Percentiles rank a stretch among this genome's conserved stretches.
These are phyloP conservation scores for Curvularia verruculosa DNA, from an alignment of 2,329 filamentous ascomycete species.

Conservation along the genomic window DNA sequence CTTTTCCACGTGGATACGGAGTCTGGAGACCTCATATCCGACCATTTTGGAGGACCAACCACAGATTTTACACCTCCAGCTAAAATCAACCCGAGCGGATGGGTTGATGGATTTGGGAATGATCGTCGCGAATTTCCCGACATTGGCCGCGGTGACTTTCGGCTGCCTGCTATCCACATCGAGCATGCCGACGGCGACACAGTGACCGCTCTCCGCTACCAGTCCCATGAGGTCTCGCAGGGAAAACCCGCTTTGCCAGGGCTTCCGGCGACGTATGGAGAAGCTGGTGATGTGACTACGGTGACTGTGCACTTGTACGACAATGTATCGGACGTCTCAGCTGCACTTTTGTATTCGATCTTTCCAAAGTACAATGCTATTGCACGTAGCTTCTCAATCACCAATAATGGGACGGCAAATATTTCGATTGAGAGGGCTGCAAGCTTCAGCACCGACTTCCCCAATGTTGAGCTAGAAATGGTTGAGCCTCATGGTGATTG, in stretches of 20 bases:
- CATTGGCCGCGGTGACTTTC: slow-evolving; percentile 67
- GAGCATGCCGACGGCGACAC: slow-evolving; percentile 64
- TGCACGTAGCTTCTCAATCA: slow-evolving; percentile 65
- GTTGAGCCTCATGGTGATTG: slow-evolving; percentile 68
- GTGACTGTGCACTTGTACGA: slow-evolving; percentile 65
- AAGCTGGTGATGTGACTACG: slow-evolving; percentile 63
- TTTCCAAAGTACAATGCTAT: slow-evolving; percentile 68
- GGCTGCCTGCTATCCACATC: slow-evolving; percentile 66
- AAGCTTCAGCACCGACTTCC: slow-evolving; percentile 67
- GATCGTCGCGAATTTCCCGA: slow-evolving; percentile 68
- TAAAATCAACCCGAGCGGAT: slow-evolving; percentile 55
- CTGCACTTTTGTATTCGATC: slow-evolving; percentile 67
- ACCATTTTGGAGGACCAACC: slow-evolving; percentile 66
- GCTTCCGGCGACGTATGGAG: slow-evolving; percentile 65
- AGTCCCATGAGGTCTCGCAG: slow-evolving; percentile 60
- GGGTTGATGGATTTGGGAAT: slow-evolving; percentile 59
- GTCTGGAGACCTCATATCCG: slow-evolving; percentile 63
- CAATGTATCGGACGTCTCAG: slow-evolving; percentile 63
- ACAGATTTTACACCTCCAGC: slow-evolving; percentile 59
- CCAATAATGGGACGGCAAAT: slow-evolving; percentile 61
- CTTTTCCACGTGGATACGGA: slow-evolving; percentile 66
- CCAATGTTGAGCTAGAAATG: slow-evolving; percentile 66
- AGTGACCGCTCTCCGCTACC: slow-evolving; percentile 64
- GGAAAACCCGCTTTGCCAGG: slow-evolving; percentile 65
- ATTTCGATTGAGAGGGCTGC: slow-evolving; percentile 64